Base-by-base conservation (phyloP, 257 asterid species). In the Echium plantagineum region DNA sequence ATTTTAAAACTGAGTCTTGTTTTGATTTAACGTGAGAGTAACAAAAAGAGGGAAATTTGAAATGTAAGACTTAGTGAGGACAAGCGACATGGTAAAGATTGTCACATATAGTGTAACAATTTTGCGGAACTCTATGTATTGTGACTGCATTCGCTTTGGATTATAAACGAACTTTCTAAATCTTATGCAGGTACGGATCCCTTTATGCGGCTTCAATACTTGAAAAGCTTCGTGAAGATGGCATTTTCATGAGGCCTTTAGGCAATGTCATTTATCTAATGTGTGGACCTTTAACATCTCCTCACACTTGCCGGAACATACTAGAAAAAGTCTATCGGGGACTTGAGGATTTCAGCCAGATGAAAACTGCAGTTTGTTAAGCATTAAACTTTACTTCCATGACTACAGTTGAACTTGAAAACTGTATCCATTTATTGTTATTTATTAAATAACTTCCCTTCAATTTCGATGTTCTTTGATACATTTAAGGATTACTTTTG, bases 211-310 rank as follows among this genome's bases (percentile, higher is more conserved):
- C 77, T 61, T 74, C 90, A 49, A 89, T 93, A 38, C 52, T 89
- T 48, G 74, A 83, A 77, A 80, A 68, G 79, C 81, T 93, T 17
- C 82, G 81, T 0, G 89, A 72, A 70, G 99, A 93, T 68, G 99
- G 97, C 67, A 81, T 89, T 65, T 81, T 77, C 53, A 84, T 79
- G 94, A 84, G 99, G 80, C 96, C 97, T 28, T 74, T 89, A 61
- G 99, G 99, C 22, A 93, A 89, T 59, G 95, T 93, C 60, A 58
- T 86, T 31, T 93, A 89, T 66, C 75, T 84, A 30, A 93, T 93
- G 95, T 89, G 96, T 55, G 95, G 96, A 9, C 99, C 97, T 58
- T 81, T 91, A 63, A 85, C 94, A 15, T 67, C 86, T 48, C 90
- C 94, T 16, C 68, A 74, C 6, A 63, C 72, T 21, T 93, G 99